Percentiles rank a stretch among this genome's conserved stretches.
These are phyloP conservation scores for Anthracocystis walkeri DNA, from an alignment of 1,284 basidiomycete species.

Conservation along the genomic window DNA sequence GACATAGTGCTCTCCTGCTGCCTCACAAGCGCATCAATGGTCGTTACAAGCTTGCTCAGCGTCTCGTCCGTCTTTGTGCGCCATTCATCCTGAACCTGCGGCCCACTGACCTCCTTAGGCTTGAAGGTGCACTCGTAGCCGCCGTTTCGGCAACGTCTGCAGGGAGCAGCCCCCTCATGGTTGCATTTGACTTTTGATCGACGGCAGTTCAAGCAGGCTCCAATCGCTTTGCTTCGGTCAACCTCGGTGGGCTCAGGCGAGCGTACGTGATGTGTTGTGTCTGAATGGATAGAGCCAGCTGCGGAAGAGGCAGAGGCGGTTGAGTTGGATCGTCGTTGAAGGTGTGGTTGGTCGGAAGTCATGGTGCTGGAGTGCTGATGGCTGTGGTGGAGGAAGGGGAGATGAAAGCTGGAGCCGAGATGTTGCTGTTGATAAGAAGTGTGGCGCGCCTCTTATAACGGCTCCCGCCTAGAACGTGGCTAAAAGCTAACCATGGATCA, in stretches of 20 bases:
- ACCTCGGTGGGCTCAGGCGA: background rate
- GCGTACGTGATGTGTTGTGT: background rate
- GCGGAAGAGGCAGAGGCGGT: constrained; percentile 6
- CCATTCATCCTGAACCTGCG: constrained; percentile 31
- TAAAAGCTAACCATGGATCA: background rate
- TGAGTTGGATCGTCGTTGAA: constrained; percentile 12
- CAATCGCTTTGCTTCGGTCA: constrained; percentile 10
- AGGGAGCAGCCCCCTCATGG: constrained; percentile 28
- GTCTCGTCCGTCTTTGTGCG: constrained; percentile 38
- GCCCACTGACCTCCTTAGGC: constrained; percentile 20
- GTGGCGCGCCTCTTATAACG: background rate
- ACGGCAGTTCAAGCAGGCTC: constrained; percentile 35
- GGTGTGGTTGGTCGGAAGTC: constrained; percentile 3
- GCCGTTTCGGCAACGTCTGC: constrained; percentile 31
- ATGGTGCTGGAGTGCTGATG: background rate
- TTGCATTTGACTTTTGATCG: constrained; percentile 40
- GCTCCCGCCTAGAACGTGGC: background rate
- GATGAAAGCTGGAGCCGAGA: background rate
- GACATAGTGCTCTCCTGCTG: constrained; percentile 1
- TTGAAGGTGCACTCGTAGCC: constrained; percentile 39
- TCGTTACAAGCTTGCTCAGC: constrained; percentile 28
- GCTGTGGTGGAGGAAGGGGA: background rate
- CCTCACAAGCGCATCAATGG: constrained; percentile 25
- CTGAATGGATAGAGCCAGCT: background rate
- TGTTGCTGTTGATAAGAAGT: background rate